Base-by-base conservation (phyloP, 345 rosid genomes). In the rapeseed (Brassica napus) region DNA sequence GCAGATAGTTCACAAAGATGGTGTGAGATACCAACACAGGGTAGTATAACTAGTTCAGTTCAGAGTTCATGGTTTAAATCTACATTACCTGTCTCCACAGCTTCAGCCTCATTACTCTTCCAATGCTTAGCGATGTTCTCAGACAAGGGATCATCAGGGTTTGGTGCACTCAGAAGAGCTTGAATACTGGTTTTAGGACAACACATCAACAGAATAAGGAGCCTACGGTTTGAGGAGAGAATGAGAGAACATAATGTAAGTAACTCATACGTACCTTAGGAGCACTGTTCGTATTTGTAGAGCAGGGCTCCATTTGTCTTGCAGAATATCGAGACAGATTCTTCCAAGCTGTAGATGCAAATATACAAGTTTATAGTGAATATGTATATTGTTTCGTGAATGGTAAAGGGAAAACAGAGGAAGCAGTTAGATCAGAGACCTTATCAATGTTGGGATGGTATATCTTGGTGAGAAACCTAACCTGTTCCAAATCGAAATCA, bases 231-330 rank as follows among this genome's bases (percentile, higher is more conserved):
- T 57, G 21, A 66, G 12, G 68, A 8, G 23, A 54, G 65, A 59
- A 30, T n/a, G 66, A 15, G 18, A 44, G 3, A 42, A 44, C 31
- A 58, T 47, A 42, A 59, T 61, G 74, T 59, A 21, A 69, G 69
- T 16, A 71, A 15, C 18, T 8, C 4, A 57, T 57, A 57, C 23
- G 23, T 89, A 95, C 99, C 99, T 95, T 88, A 95, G 69, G 82
- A 95, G 94, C 66, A 95, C 98, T 15, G 99, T 95, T 71, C 99
- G 86, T 64, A 95, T 95, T 86, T 95, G 99, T 34, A 93, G 90
- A 74, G 98, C 99, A 52, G 99, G 98, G 83, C 99, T 95, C 99
- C 99, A 95, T 76, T 95, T 95, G 86, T 95, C 99, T 74, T 95
- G 91, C 84, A 95, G 86, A 80, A 95, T 95, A 84, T 95, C 99